Evolutionary conservation across 306 rosid species (phyloP).

Genomic region (Inga oerstediana): DNA sequence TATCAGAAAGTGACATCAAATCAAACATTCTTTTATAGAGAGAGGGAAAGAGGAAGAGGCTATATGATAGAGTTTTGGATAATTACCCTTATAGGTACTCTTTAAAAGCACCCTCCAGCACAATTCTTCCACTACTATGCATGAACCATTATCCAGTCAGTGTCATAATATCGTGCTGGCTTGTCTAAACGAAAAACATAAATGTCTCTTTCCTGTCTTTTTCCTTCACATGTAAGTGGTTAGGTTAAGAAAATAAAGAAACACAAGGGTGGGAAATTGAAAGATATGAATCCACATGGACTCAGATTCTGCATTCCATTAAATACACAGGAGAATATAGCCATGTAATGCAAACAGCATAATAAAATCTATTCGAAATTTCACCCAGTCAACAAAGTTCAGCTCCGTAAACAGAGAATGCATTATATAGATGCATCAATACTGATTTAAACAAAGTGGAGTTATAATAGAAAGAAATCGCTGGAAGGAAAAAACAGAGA

Average conservation of each 20-base stretch:
- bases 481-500: too few species aligned
- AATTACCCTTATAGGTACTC: not conserved
- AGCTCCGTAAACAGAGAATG: not conserved
- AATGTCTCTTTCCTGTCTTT: not conserved
- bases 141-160: not conserved
- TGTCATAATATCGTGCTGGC: not conserved
- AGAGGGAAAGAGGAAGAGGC: not conserved
- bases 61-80: not conserved
- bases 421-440: not conserved
- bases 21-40: not conserved
- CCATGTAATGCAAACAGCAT: not conserved
- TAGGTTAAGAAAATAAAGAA: not conserved
- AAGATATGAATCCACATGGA: not conserved
- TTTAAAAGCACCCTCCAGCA: not conserved
- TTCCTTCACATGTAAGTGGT: not conserved
- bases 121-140: not conserved
- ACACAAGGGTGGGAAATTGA: not conserved
- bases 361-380: not conserved
- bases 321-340: not conserved
- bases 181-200: not conserved
- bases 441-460: not conserved
- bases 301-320: not conserved
- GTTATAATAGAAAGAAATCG: not conserved
- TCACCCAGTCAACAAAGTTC: not conserved
- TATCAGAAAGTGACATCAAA: not conserved